Evolutionary conservation across 2,329 filamentous ascomycete genomes (phyloP), one percentile per base, ranked within the genome.

Genomic region (Hypoxylon sp.): DNA sequence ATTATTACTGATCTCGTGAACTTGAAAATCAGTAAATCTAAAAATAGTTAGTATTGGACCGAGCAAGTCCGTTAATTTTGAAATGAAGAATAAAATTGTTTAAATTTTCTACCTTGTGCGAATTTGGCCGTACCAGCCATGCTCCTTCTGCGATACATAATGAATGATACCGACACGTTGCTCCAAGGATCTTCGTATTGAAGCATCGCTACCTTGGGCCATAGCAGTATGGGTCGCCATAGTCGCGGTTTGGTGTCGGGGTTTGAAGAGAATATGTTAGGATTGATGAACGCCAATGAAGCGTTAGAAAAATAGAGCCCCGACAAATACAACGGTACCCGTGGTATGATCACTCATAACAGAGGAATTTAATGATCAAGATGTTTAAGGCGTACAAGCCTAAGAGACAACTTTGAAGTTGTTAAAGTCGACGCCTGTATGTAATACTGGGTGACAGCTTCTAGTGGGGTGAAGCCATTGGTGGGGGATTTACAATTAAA

Each of bases 1-100:
- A 75, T 91, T 88, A 31, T 90, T 89, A 19, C 87, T 83, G 69
- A 98, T 95, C 80, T 98, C 94, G 76, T 97, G 94, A 74, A 98
- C 94, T 73, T 96, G 84, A 75, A 98, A 98, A 79, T 98, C 94
- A 3, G 94, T 95, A 79, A 94, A 98, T 72, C 93, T 89, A 52
- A 46, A 27, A 62, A 17, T 32, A 56, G 47, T 73, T 31, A 75
- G 68, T 39, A 60, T 6, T 44, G 10, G 57, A 19, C 27, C 29
- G 46, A 53, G 27, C 6, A 57, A 50, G 17, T n/a, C 42, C 58
- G 21, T 39, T 1, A 52, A 50, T 11, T 42, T 47, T 31, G 46
- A 35, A 21, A 42, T 19, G 7, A 58, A 27, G 31, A 31, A 48
- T 2, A 35, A 15, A 11, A 29, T 39, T 4, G 24, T 44, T 2